Percentiles rank a stretch among this genome's conserved stretches.
These are phyloP conservation scores for Casuarina glauca DNA, from an alignment of 306 rosid species.

Conservation along the genomic window DNA sequence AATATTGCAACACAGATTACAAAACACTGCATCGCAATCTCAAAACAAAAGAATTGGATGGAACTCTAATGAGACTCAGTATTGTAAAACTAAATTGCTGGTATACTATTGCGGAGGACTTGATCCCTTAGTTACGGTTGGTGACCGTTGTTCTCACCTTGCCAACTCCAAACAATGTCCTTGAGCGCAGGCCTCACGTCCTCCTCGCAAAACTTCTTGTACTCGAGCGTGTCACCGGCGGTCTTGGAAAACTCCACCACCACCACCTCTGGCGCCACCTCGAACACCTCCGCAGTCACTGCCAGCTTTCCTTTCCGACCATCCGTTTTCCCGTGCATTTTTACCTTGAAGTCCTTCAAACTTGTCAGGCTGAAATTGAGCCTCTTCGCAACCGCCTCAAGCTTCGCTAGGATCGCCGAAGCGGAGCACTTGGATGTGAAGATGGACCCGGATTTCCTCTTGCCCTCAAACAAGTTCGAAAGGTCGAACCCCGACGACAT, in stretches of 20 bases:
- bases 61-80: not conserved
- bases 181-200: conserved; percentile 73
- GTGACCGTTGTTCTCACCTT: conserved; percentile 41
- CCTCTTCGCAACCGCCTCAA: conserved; percentile 45
- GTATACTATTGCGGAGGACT: not conserved
- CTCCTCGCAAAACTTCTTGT: conserved; percentile 63
- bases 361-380: conserved; percentile 44
- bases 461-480: conserved; percentile 66
- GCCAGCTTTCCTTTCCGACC: conserved; percentile 78
- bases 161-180: conserved; percentile 96
- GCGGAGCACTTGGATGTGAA: conserved; percentile 74
- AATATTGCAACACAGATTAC: not conserved
- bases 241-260: conserved; percentile 65
- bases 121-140: not conserved
- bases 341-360: conserved; percentile 59
- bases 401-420: conserved; percentile 44
- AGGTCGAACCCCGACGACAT: conserved; percentile 75
- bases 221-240: conserved; percentile 70
- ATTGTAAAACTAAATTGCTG: not conserved
- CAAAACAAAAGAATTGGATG: not conserved
- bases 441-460: conserved; percentile 49
- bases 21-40: not conserved
- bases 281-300: conserved; percentile 60
- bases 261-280: conserved; percentile 75
- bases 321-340: conserved; percentile 50